These are phyloP conservation scores for Cardamine chenopodiifolia DNA, from an alignment of 345 rosid species.

Conservation along the genomic window DNA sequence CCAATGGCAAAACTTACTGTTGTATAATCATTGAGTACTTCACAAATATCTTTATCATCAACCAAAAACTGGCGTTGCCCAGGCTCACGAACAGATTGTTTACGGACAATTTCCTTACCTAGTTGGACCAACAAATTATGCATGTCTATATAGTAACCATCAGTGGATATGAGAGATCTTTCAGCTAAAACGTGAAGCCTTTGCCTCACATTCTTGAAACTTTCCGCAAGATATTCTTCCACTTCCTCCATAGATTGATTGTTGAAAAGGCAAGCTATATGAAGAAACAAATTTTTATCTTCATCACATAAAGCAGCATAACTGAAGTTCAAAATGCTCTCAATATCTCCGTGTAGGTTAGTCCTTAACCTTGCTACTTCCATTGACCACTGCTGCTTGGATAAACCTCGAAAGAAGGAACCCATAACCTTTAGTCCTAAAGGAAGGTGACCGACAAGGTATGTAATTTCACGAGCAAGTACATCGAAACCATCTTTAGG, in stretches of 20 bases:
- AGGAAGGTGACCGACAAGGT: conserved; percentile 26
- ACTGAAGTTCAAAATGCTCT: conserved; percentile 24
- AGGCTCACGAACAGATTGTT: conserved; percentile 13
- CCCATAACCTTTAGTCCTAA: conserved; percentile 43
- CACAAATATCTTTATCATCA: conserved; percentile 17
- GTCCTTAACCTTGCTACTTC: not conserved
- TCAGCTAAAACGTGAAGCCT: conserved; percentile 4
- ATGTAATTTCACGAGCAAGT: not conserved
- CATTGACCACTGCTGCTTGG: conserved; percentile 13
- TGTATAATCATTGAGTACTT: conserved; percentile 2
- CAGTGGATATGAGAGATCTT: conserved; percentile 25
- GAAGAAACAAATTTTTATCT: conserved; percentile 32
- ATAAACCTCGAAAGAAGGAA: not conserved
- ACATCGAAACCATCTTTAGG: not conserved
- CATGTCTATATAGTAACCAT: not conserved
- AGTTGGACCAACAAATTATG: conserved; percentile 38
- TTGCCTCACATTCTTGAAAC: not conserved
- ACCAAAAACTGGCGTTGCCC: conserved; percentile 23
- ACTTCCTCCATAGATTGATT: not conserved
- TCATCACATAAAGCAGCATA: conserved; percentile 27
- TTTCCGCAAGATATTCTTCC: not conserved
- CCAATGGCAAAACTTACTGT: conserved; percentile 2
- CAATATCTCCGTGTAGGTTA: conserved; percentile 1
- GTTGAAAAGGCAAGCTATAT: conserved; percentile 38
- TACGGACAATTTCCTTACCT: conserved; percentile 28